Base-by-base conservation (phyloP, 2,329 filamentous ascomycete species). In the Penicillium sp. region DNA sequence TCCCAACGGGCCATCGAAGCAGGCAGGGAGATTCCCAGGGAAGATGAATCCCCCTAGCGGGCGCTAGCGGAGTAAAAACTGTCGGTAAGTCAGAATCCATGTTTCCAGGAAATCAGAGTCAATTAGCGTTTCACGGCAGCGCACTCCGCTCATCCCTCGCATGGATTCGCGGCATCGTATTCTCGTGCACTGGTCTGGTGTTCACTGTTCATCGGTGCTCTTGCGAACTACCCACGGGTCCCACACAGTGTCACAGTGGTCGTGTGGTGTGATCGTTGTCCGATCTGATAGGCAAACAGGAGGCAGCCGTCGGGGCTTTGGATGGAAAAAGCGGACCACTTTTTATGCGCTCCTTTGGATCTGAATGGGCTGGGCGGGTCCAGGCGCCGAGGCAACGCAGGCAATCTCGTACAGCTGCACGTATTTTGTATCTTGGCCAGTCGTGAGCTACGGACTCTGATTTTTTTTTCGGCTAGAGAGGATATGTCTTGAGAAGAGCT, bases 361-460 rank as follows among this genome's bases (percentile, higher is more conserved):
- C n/a, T 19, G 50, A 52, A 31, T 31, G 55, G 44, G 53, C 51
- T 47, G 5, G 24, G 51, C 46, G 47, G 61, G 57, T 31, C 62
- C 60, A 59, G 60, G 60, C 62, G 60, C 41, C 51, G 31, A 64
- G 61, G 61, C 56, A 60, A 61, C 52, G 52, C 35, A 58, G 59
- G 54, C 59, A 60, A 60, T 44, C 54, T 49, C 35, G 18, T 22
- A 4, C 14, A 39, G 22, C 6, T 5, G 44, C 16, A 6, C 27
- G 27, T 6, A 19, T 33, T 35, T 35, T 27, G 27, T 49, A 33
- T 35, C 27, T 7, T 49, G 16, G 4, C 44, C 14, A 3, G 7
- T 14, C 4, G 7, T 7, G 9, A 19, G 7, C 7, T 16, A 22
- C 22, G 22, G 3, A 22, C 22, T 22, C 22, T 22, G 22, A 22